Conservation (phyloP, 257 asterid species). For the Nicotiana benthamiana region DNA sequence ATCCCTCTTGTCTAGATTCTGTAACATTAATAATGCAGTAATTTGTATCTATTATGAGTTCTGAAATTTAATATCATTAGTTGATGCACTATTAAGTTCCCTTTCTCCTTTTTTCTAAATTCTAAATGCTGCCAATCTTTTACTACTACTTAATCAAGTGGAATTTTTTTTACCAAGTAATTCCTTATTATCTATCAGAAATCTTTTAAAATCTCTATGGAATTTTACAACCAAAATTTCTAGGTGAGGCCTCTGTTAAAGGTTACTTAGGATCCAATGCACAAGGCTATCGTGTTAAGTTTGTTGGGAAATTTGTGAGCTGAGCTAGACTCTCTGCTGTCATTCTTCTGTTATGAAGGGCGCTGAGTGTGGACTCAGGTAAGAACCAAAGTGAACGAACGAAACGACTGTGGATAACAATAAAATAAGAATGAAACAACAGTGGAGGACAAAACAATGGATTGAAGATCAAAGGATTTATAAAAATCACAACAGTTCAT, state of each 20-base stretch:
- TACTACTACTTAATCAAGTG: background rate
- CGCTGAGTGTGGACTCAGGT: background rate
- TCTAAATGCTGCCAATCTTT: background rate
- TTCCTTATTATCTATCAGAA: background rate
- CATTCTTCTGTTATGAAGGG: background rate
- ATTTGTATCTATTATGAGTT: background rate
- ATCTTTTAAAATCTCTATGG: background rate
- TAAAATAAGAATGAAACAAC: background rate
- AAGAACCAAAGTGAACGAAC: background rate
- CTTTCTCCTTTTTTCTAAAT: background rate
- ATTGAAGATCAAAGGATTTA: background rate
- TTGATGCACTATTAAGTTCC: background rate
- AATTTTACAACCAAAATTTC: background rate
- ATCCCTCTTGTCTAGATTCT: no score
- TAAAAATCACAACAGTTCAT: background rate
- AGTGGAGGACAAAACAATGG: background rate
- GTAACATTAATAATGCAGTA: background rate
- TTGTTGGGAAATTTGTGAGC: background rate
- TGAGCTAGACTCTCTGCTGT: background rate
- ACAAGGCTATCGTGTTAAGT: background rate
- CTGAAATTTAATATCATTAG: constrained; percentile 1
- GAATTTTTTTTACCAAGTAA: background rate
- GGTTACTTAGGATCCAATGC: background rate
- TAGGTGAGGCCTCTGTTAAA: background rate
- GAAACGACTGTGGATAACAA: background rate